Percentiles rank a stretch among this genome's conserved stretches.
These are phyloP conservation scores for Actinidia chinensis DNA, from an alignment of 179 eudicot genomes.

Conservation along the genomic window DNA sequence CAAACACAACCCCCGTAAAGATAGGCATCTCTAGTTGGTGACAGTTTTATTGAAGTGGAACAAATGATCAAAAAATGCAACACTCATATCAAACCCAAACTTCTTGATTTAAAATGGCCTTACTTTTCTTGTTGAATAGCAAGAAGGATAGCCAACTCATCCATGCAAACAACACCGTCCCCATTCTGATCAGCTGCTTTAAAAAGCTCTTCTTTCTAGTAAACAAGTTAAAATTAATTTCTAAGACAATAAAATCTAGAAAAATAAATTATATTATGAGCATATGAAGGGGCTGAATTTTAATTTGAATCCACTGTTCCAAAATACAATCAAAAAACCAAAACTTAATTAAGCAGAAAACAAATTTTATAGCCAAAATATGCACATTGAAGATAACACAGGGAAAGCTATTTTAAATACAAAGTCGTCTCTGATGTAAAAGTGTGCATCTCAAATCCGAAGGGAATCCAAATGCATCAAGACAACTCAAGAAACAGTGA, in stretches of 20 bases:
- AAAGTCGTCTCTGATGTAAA: neutral
- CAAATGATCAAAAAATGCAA: constrained; percentile 9
- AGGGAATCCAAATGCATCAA: neutral
- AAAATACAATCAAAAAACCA: neutral
- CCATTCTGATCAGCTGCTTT: constrained; percentile 80
- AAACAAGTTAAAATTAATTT: constrained; percentile 15
- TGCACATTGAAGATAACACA: neutral
- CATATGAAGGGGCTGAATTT: neutral
- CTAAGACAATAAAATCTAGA: neutral
- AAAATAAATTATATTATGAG: neutral
- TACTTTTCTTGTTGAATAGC: constrained; percentile 84
- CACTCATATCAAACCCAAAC: neutral
- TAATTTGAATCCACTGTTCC: neutral
- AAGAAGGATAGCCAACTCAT: constrained; percentile 89
- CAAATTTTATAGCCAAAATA: neutral
- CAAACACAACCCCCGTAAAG: neutral
- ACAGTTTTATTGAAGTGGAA: neutral
- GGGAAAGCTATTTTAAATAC: neutral
- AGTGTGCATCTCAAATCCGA: neutral
- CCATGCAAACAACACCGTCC: constrained; percentile 81
- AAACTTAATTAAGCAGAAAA: neutral
- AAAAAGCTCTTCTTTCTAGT: constrained; percentile 89
- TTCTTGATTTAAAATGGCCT: constrained; percentile 14
- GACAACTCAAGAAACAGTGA: neutral
- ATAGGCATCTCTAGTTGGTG: neutral